These are phyloP conservation scores for Aspergillus unguis DNA, from an alignment of 2,329 filamentous ascomycete species.

Conservation along the genomic window DNA sequence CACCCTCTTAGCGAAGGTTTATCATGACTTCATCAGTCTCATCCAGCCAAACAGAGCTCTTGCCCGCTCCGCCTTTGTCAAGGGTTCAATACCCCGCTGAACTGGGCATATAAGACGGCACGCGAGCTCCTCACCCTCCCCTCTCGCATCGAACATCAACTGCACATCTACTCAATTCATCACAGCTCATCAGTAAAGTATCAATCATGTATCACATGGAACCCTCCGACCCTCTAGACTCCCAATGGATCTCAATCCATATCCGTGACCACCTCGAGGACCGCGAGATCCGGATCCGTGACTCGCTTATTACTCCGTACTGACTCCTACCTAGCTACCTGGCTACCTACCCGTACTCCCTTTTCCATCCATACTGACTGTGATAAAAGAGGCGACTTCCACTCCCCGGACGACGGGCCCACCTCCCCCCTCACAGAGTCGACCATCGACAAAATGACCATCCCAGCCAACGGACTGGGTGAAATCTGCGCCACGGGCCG, in stretches of 20 bases:
- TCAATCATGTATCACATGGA: background rate
- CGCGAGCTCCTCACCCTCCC: background rate
- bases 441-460: slow-evolving; percentile 29
- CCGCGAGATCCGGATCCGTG: slow-evolving; percentile 3
- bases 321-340: too few species aligned
- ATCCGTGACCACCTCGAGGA: slow-evolving; percentile 8
- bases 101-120: slow-evolving; percentile 3
- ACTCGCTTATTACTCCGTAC: slow-evolving; percentile 5
- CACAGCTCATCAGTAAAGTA: background rate
- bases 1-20: background rate
- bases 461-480: slow-evolving; percentile 27
- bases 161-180: background rate
- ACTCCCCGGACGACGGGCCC: slow-evolving; percentile 20
- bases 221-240: slow-evolving; percentile 2
- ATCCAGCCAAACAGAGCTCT: background rate
- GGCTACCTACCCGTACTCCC: background rate
- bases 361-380: background rate
- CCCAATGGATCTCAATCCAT: slow-evolving; percentile 12
- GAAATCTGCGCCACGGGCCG: slow-evolving; percentile 30
- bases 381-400: slow-evolving; percentile 26
- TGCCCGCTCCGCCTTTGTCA: background rate
- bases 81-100: background rate
- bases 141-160: background rate
- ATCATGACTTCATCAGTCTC: slow-evolving; percentile 9
- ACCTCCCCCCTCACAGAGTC: slow-evolving; percentile 27